Base-by-base conservation (phyloP, 768 basidiomycete genomes). In the Leucosporidium scottii region DNA sequence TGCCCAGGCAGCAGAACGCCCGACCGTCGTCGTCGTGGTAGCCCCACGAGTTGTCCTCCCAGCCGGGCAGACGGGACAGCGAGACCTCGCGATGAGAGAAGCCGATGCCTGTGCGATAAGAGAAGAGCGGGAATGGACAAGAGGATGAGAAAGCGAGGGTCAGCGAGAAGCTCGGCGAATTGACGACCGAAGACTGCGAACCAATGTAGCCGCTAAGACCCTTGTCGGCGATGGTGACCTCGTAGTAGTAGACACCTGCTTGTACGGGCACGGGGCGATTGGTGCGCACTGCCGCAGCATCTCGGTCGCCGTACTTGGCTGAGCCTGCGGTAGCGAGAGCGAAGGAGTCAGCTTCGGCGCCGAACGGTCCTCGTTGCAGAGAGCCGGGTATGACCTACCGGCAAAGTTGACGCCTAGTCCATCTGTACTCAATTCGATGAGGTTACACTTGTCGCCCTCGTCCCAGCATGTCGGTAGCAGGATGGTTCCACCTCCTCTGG, bases 201-300 rank as follows among this genome's bases (percentile, higher is more conserved):
- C 91, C 77, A 64, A 81, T 80, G 62, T 77, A 81, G 3, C 90
- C 91, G 77, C 88, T 89, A 53, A 84, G 81, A 17, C 89, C 88
- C 75, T 89, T 89, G 76, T 88, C 85, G 9, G 88, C 76, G 56
- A 98, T 85, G 74, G 89, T 85, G 8, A 92, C 85, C 80, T 99
- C 94, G 76, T 87, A 99, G 78, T 98, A 99, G 76, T 91, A 94
- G 63, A 98, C 86, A 28, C 93, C 96, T 73, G 89, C 89, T 17
- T 87, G 86, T 0, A 87, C 82, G 2, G 93, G 93, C 58, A 94
- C 87, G 1, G 87, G 84, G 71, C 85, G 80, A 54, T 84, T 84
- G 0, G 93, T 86, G 60, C 91, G 84, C 6, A 89, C 88, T 51
- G 92, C 83, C 17, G 90, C 90, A 0, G 91, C 91, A 64, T 94